Evolutionary conservation across 352 stramenopile genomes (phyloP).

Genomic region (Globisporangium spinosum): DNA sequence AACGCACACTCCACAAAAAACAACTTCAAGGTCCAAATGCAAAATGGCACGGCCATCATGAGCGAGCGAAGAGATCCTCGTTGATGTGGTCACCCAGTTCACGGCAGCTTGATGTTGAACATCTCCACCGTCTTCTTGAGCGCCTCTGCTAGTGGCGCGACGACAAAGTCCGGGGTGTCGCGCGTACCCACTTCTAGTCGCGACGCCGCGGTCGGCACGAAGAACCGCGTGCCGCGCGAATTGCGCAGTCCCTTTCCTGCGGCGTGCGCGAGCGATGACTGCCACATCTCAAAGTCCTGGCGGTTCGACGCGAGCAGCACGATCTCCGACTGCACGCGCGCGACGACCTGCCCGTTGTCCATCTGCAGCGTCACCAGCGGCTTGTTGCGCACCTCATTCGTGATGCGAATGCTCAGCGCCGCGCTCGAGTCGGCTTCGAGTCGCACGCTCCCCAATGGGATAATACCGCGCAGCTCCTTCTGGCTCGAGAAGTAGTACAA

Average conservation of each 20-base stretch:
- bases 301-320: slow-evolving; percentile 58
- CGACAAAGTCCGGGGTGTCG: slow-evolving; percentile 77
- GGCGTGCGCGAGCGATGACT: slow-evolving; percentile 79
- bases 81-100: not conserved
- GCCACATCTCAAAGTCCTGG: slow-evolving; percentile 88
- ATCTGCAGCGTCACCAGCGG: slow-evolving; percentile 75
- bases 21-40: slow-evolving; percentile 9
- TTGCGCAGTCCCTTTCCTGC: slow-evolving; percentile 77
- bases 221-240: slow-evolving; percentile 81
- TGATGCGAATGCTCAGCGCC: slow-evolving; percentile 65
- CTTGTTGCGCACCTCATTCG: slow-evolving; percentile 49
- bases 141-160: slow-evolving; percentile 63
- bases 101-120: slow-evolving; percentile 72
- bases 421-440: slow-evolving; percentile 60
- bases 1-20: not conserved
- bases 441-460: slow-evolving; percentile 72
- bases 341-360: slow-evolving; percentile 77
- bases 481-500: slow-evolving; percentile 85
- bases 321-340: slow-evolving; percentile 77
- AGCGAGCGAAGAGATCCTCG: not conserved
- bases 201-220: slow-evolving; percentile 77
- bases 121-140: slow-evolving; percentile 82
- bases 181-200: slow-evolving; percentile 73
- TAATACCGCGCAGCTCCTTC: slow-evolving; percentile 84
- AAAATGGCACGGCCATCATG: not conserved